Evolutionary conservation across 495 filamentous ascomycete genomes (phyloP).

Genomic region (Tuber umbilicatum): DNA sequence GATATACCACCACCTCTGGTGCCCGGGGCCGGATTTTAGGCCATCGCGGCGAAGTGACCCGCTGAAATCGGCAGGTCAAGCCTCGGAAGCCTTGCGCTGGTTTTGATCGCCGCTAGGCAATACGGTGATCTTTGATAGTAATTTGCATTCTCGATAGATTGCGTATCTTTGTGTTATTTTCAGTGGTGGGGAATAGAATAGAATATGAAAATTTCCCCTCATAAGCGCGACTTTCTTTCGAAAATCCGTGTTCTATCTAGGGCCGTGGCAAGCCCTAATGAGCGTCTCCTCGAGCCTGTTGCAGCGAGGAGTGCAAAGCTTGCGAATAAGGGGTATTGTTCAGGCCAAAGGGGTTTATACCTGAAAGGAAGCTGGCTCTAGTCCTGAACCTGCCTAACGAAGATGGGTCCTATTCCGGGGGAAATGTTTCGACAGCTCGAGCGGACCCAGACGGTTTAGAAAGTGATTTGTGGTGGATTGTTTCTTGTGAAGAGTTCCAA

Average conservation of each 20-base stretch:
- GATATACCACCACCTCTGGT: not conserved
- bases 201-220: not conserved
- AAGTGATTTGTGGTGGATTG: not conserved
- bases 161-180: not conserved
- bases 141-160: not conserved
- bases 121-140: not conserved
- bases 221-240: not conserved
- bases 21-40: not conserved
- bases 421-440: not conserved
- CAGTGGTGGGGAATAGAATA: not conserved
- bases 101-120: not conserved
- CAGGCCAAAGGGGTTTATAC: not conserved
- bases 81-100: not conserved
- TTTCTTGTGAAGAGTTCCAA: not conserved
- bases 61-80: not conserved
- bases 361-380: not conserved
- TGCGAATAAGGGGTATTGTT: not conserved
- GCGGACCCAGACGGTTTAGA: not conserved
- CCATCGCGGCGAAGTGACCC: not conserved
- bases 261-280: not conserved
- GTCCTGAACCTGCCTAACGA: not conserved
- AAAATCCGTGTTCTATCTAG: not conserved
- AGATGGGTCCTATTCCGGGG: not conserved
- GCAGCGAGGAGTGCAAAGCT: not conserved
- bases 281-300: not conserved